Conservation (phyloP, 495 filamentous ascomycete genomes). For the Penicillium lagena region DNA sequence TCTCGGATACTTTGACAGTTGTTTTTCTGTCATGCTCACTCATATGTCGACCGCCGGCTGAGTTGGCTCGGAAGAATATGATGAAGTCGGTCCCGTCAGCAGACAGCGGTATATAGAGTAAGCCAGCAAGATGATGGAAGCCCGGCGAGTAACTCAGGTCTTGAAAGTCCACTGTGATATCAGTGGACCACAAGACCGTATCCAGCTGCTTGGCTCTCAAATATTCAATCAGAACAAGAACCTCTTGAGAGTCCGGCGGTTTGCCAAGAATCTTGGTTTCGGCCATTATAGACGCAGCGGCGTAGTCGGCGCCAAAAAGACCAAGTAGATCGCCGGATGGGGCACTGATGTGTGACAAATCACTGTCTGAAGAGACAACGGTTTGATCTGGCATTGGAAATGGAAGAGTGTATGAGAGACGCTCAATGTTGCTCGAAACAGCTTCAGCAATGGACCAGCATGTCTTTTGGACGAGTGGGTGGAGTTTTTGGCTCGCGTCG, state of each 20-base stretch:
- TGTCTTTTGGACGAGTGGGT: conserved; percentile 80
- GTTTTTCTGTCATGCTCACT: background rate
- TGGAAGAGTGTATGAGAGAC: conserved; percentile 73
- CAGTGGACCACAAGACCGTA: conserved; percentile 67
- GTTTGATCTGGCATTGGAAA: conserved; percentile 40
- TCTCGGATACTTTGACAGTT: background rate
- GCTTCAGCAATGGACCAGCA: conserved; percentile 75
- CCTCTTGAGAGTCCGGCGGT: conserved; percentile 68
- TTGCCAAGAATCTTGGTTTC: conserved; percentile 79
- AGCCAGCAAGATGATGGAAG: conserved; percentile 65
- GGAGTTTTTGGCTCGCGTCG: conserved; percentile 67
- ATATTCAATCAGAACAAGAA: conserved; percentile 75
- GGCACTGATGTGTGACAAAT: background rate
- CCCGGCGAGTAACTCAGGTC: conserved; percentile 74
- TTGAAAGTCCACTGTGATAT: conserved; percentile 68
- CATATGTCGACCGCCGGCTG: conserved; percentile 2
- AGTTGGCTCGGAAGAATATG: conserved; percentile 60
- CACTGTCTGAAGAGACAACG: background rate
- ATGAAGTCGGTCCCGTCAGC: conserved; percentile 74
- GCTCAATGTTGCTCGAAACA: conserved; percentile 77
- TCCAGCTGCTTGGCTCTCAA: conserved; percentile 61
- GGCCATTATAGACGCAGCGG: conserved; percentile 69
- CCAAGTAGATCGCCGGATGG: conserved; percentile 14
- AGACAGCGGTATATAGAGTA: conserved; percentile 74
- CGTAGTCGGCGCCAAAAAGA: conserved; percentile 58